phyloP scores from a whole-genome alignment of 2,329 filamentous ascomycete species.

The Coniosporium tulheliwenetii region DNA sequence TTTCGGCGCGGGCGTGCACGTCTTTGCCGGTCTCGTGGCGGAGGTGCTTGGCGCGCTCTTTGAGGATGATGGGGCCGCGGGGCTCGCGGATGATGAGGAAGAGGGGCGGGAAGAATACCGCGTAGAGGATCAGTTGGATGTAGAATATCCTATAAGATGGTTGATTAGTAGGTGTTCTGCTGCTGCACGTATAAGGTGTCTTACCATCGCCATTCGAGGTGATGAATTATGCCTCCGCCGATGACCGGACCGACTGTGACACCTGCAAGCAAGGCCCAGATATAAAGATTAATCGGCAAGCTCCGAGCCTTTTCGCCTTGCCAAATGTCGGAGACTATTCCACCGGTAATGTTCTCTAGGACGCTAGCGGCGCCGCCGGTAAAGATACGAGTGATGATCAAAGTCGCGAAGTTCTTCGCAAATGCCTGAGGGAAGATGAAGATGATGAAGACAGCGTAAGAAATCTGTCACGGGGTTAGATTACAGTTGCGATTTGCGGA shows the following conservation, averaged over 20 bases:
- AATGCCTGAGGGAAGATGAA: conserved; percentile 24
- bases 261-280: conserved; percentile 17
- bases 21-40: conserved; percentile 12
- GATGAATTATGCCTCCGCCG: conserved; percentile 17
- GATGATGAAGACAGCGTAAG: conserved; percentile 18
- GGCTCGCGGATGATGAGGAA: conserved; percentile 28
- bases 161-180: background rate
- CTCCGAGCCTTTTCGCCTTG: conserved; percentile 13
- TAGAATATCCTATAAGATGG: conserved; percentile 16
- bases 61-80: conserved; percentile 30
- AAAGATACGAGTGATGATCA: conserved; percentile 21
- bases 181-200: background rate
- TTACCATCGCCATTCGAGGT: conserved; percentile 18
- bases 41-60: conserved; percentile 17
- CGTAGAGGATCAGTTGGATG: conserved; percentile 28
- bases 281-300: conserved; percentile 19
- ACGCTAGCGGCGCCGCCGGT: conserved; percentile 19
- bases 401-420: conserved; percentile 20
- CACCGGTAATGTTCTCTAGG: conserved; percentile 18
- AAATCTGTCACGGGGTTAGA: background rate
- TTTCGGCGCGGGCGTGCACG: conserved; percentile 19
- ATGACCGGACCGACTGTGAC: conserved; percentile 19
- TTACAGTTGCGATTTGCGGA: no score
- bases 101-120: conserved; percentile 23
- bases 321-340: conserved; percentile 24